A percentile compares a stretch with the other conserved stretches of the same genome.
Conservation (phyloP, 441 rosid genomes). For the Lepidium campestre region DNA sequence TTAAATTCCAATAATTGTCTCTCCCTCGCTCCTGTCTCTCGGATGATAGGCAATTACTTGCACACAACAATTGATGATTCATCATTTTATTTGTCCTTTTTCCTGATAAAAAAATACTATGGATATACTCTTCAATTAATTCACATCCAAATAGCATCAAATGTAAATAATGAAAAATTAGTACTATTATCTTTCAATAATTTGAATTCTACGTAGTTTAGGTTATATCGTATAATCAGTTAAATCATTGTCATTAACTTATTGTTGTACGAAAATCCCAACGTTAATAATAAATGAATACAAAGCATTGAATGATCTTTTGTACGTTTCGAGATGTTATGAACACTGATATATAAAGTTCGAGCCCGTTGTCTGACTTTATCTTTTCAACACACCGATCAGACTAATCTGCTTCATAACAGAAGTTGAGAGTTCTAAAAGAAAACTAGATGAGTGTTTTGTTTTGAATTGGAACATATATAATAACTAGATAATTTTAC, state of each 20-base stretch:
- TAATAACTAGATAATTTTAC: too few species aligned
- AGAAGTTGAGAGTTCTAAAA: too few species aligned
- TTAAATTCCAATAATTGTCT: conserved; percentile 17
- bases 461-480: too few species aligned
- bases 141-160: not conserved
- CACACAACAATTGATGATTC: conserved; percentile 31
- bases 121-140: not conserved
- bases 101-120: not conserved
- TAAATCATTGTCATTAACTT: not conserved
- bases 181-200: not conserved
- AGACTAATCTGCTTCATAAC: too few species aligned
- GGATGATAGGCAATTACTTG: conserved; percentile 22
- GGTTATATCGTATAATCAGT: not conserved
- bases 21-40: conserved; percentile 1
- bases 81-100: conserved; percentile 8
- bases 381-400: too few species aligned
- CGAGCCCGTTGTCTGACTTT: too few species aligned
- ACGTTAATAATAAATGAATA: not conserved
- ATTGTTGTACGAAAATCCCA: not conserved
- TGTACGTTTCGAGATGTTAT: not conserved
- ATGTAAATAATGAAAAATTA: not conserved
- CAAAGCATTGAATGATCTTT: not conserved
- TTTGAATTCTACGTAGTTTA: not conserved
- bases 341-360: too few species aligned
- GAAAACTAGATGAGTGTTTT: too few species aligned